A percentile compares a stretch with the other conserved stretches of the same genome.
These are phyloP conservation scores for Tephrocybe sp. DNA, from an alignment of 768 basidiomycete species.

Conservation along the genomic window DNA sequence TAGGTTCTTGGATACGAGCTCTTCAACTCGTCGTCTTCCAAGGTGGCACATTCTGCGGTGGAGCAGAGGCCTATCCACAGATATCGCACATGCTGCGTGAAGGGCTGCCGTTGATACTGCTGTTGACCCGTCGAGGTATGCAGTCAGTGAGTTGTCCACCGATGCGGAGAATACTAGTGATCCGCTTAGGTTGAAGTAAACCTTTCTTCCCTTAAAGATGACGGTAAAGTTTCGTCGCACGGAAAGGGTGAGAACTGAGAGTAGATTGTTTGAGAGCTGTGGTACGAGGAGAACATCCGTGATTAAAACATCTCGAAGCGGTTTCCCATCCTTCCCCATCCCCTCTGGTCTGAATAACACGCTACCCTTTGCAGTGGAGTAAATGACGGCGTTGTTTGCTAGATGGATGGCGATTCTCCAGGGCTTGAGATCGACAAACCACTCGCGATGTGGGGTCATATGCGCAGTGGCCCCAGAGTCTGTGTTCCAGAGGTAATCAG, in stretches of 20 bases:
- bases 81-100: not conserved
- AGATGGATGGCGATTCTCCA: conserved; percentile 2
- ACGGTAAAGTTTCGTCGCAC: not conserved
- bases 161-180: conserved; percentile 1
- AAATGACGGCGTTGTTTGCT: not conserved
- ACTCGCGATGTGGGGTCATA: conserved; percentile 2
- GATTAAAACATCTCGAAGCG: not conserved
- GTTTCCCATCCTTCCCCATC: not conserved
- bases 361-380: conserved; percentile 4
- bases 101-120: not conserved
- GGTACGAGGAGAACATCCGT: conserved; percentile 3
- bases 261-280: not conserved
- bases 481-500: conserved; percentile 5
- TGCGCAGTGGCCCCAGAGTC: conserved; percentile 6
- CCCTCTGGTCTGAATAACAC: conserved; percentile 6
- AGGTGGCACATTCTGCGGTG: conserved; percentile 7
- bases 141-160: not conserved
- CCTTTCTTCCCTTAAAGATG: conserved; percentile 1
- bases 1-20: conserved; percentile 1
- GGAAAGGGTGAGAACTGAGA: not conserved
- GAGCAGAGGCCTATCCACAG: not conserved
- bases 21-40: not conserved
- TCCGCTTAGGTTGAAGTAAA: not conserved
- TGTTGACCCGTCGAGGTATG: conserved; percentile 3
- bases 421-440: not conserved